Percentiles rank a stretch among this genome's conserved stretches.
These are phyloP conservation scores for Hamamelis virginiana DNA, from an alignment of 164 flowering plant genomes.

Conservation along the genomic window DNA sequence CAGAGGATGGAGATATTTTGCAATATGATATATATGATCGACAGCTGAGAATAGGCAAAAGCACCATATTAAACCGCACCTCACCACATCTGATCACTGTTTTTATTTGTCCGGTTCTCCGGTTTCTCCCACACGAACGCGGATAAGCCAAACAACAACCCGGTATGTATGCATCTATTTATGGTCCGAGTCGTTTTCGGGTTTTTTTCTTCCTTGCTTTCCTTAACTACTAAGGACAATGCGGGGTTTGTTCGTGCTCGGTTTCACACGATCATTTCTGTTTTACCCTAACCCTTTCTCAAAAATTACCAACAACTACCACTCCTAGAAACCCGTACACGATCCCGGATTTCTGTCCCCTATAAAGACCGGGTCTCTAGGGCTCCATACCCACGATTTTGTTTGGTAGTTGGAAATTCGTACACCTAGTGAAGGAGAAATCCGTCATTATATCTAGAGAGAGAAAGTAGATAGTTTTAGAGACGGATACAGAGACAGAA, in stretches of 20 bases:
- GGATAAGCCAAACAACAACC: too few relatives aligned
- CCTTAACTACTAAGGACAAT: not conserved
- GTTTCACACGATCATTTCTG: not conserved
- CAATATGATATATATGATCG: too few relatives aligned
- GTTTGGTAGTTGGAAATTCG: slow-evolving; percentile 1
- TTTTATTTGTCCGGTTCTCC: too few relatives aligned
- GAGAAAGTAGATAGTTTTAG: not conserved
- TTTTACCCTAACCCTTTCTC: not conserved
- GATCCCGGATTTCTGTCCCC: not conserved
- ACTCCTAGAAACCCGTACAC: too few relatives aligned
- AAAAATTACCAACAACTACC: not conserved
- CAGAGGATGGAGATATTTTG: too few relatives aligned
- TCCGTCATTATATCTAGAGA: slow-evolving; percentile 7
- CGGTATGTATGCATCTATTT: too few relatives aligned
- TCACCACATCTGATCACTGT: too few relatives aligned
- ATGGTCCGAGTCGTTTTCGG: not conserved
- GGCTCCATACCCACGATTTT: not conserved
- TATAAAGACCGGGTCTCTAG: slow-evolving; percentile 1
- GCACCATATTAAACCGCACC: too few relatives aligned
- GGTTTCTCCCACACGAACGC: too few relatives aligned
- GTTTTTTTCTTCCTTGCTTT: not conserved
- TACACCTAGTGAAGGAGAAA: slow-evolving; percentile 9
- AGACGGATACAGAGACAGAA: slow-evolving; percentile 8
- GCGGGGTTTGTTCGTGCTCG: not conserved
- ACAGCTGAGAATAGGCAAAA: too few relatives aligned